phyloP scores from a whole-genome alignment of 1,284 basidiomycete species.

The Cystobasidium sp. region DNA sequence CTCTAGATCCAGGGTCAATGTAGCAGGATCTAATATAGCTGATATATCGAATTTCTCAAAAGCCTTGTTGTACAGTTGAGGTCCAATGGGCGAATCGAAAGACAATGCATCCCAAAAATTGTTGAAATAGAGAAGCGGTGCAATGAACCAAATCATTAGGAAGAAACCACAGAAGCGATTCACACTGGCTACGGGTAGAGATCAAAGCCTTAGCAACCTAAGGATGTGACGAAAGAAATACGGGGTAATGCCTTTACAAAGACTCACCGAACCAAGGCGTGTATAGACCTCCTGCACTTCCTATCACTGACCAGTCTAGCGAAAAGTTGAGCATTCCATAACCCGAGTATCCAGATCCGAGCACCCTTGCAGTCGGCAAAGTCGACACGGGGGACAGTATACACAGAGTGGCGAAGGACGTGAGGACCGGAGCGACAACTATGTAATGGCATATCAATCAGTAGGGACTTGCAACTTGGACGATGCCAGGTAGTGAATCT shows the following conservation, averaged over 20 bases:
- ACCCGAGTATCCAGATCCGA: conserved; percentile 58
- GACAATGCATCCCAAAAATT: conserved; percentile 58
- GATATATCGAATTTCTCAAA: conserved; percentile 53
- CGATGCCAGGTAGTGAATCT: background rate
- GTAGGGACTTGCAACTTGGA: background rate
- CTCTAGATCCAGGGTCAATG: conserved; percentile 47
- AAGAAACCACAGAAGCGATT: conserved; percentile 44
- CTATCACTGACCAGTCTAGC: conserved; percentile 53
- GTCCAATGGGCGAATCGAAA: conserved; percentile 57
- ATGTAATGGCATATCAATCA: conserved; percentile 10
- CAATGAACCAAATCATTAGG: conserved; percentile 57
- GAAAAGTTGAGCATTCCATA: conserved; percentile 58
- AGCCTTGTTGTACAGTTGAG: conserved; percentile 55
- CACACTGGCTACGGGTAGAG: conserved; percentile 8
- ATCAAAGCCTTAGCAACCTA: background rate
- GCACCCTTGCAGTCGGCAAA: conserved; percentile 46
- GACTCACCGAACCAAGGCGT: conserved; percentile 52
- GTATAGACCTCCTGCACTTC: conserved; percentile 48
- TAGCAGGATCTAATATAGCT: conserved; percentile 49
- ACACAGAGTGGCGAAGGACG: conserved; percentile 58
- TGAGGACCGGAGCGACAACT: conserved; percentile 57
- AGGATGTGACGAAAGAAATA: too few species aligned
- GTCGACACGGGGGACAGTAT: conserved; percentile 53
- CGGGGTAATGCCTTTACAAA: too few species aligned
- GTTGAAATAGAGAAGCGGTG: conserved; percentile 58